Evolutionary conservation across 1,284 basidiomycete genomes (phyloP).

Genomic region (Chalciporus piperatoides): DNA sequence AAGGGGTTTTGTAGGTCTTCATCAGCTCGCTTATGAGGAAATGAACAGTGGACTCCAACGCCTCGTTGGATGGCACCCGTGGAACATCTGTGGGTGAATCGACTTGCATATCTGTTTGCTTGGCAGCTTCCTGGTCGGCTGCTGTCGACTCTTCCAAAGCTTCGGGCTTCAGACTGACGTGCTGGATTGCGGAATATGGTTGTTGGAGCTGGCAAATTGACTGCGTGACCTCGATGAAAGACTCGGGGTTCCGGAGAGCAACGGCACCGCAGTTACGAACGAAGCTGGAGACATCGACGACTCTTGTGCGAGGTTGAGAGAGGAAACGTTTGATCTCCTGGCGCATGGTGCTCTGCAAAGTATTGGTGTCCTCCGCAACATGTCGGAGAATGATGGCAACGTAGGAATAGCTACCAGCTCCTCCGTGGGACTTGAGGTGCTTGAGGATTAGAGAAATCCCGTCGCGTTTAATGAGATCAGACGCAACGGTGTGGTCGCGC

Average conservation of each 20-base stretch:
- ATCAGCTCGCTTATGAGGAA: slow-evolving; percentile 73
- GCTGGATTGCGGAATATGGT: slow-evolving; percentile 59
- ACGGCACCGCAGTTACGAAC: slow-evolving; percentile 77
- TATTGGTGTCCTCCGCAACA: slow-evolving; percentile 74
- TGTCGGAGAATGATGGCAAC: slow-evolving; percentile 89
- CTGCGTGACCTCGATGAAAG: slow-evolving; percentile 75
- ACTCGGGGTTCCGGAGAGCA: slow-evolving; percentile 76
- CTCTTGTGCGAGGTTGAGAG: slow-evolving; percentile 62
- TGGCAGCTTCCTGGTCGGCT: slow-evolving; percentile 23
- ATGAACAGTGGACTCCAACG: slow-evolving; percentile 66
- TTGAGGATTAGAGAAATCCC: slow-evolving; percentile 67
- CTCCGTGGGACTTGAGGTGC: slow-evolving; percentile 56
- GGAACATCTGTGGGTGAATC: slow-evolving; percentile 43
- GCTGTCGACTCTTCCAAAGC: slow-evolving; percentile 21
- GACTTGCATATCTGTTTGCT: slow-evolving; percentile 59
- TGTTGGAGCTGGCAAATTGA: slow-evolving; percentile 70
- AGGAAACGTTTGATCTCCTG: slow-evolving; percentile 81
- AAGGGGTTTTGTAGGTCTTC: slow-evolving; percentile 46
- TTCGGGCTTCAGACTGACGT: slow-evolving; percentile 59
- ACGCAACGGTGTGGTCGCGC: slow-evolving; percentile 58
- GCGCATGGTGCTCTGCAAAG: slow-evolving; percentile 72
- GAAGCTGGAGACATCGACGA: slow-evolving; percentile 71
- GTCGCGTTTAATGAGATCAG: slow-evolving; percentile 60
- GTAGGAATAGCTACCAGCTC: slow-evolving; percentile 75
- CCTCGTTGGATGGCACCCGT: slow-evolving; percentile 38